Evolutionary conservation across 768 basidiomycete species (phyloP).

Genomic region (Erythrobasidium yunnanense): DNA sequence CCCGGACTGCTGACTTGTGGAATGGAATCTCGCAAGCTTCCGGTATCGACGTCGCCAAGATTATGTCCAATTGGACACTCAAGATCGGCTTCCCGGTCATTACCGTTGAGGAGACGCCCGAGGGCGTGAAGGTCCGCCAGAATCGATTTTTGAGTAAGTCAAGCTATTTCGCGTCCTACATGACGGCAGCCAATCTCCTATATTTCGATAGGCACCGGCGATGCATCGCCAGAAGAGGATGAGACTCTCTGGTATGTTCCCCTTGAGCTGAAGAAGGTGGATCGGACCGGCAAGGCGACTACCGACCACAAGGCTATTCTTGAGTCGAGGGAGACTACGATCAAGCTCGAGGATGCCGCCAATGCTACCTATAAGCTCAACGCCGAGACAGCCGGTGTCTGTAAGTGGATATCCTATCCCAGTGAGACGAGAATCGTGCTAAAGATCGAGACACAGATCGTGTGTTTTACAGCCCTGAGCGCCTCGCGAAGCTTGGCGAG

Average conservation of each 20-base stretch:
- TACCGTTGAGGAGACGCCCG: conserved; percentile 63
- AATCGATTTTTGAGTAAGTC: conserved; percentile 61
- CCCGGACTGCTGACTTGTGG: conserved; percentile 76
- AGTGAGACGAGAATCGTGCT: neutral
- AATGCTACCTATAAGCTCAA: conserved; percentile 74
- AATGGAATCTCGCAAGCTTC: conserved; percentile 67
- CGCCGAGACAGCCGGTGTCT: conserved; percentile 71
- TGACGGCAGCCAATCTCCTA: too few species aligned
- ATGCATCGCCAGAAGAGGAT: conserved; percentile 67
- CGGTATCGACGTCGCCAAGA: conserved; percentile 57
- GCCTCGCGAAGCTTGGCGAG: conserved; percentile 64
- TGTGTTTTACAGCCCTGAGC: conserved; percentile 70
- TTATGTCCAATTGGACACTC: conserved; percentile 87
- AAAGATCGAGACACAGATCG: conserved; percentile 45
- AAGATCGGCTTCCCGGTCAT: conserved; percentile 86
- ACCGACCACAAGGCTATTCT: conserved; percentile 59
- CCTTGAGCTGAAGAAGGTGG: conserved; percentile 56
- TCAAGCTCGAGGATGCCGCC: conserved; percentile 58
- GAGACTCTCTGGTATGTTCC: conserved; percentile 85
- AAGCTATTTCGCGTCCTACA: too few species aligned
- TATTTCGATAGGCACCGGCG: conserved; percentile 48
- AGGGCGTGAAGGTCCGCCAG: conserved; percentile 68
- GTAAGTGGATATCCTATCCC: conserved; percentile 46
- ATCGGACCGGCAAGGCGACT: conserved; percentile 50
- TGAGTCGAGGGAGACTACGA: conserved; percentile 54